Conservation (phyloP, 331 rosid genomes). For the Phaseolus coccineus region DNA sequence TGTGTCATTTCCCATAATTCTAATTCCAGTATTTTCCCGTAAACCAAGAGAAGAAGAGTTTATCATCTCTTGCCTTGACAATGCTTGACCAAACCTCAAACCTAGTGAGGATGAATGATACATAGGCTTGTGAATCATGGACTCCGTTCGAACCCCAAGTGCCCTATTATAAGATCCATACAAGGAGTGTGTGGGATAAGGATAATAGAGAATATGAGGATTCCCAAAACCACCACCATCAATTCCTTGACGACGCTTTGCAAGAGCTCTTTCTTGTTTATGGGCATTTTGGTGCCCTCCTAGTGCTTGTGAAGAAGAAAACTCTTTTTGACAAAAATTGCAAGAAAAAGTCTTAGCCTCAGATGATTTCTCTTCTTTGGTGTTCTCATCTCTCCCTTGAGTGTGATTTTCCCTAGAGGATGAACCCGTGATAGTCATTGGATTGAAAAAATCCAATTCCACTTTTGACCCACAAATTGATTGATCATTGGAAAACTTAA, state of each 20-base stretch:
- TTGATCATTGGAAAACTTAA: slow-evolving; percentile 43
- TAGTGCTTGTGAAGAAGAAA: slow-evolving; percentile 78
- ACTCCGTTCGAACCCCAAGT: slow-evolving; percentile 60
- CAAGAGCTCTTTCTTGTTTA: slow-evolving; percentile 73
- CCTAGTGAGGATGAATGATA: slow-evolving; percentile 40
- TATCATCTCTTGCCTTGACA: slow-evolving; percentile 19
- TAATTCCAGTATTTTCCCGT: slow-evolving; percentile 28
- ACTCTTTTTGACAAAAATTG: slow-evolving; percentile 70
- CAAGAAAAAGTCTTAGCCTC: slow-evolving; percentile 59
- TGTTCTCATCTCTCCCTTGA: neutral
- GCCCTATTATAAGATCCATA: slow-evolving; percentile 47
- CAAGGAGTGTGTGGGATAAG: slow-evolving; percentile 43
- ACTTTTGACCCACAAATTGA: slow-evolving; percentile 5
- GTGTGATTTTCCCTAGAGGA: neutral
- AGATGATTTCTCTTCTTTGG: neutral
- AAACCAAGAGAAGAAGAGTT: slow-evolving; percentile 36
- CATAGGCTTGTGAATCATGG: slow-evolving; percentile 67
- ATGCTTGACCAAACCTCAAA: slow-evolving; percentile 38
- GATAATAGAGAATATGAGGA: slow-evolving; percentile 47
- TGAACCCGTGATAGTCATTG: neutral
- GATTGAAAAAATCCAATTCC: slow-evolving; percentile 49
- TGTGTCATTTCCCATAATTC: slow-evolving; percentile 12
- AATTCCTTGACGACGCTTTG: slow-evolving; percentile 62
- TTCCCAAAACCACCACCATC: slow-evolving; percentile 26
- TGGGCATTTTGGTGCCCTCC: slow-evolving; percentile 95